A percentile compares a stretch with the other conserved stretches of the same genome.
These are phyloP conservation scores for Candida yuanshanica DNA, from an alignment of 805 yeast species.

Conservation along the genomic window DNA sequence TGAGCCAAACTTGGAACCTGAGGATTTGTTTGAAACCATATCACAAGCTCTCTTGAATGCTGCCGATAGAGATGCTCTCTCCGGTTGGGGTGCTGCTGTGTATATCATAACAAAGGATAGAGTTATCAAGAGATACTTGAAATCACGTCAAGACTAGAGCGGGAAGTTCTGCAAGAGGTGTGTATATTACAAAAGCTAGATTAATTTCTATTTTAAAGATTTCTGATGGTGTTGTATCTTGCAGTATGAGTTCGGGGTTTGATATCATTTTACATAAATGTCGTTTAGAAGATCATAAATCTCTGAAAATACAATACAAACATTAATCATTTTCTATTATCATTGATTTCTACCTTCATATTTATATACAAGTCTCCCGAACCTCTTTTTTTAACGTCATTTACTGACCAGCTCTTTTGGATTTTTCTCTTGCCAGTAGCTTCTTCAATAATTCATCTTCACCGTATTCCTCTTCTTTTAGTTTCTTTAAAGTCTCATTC, in stretches of 20 bases:
- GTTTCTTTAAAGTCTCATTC: constrained; percentile 51
- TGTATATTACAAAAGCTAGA: neutral
- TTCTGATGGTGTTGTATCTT: too few species aligned
- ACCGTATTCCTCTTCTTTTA: constrained; percentile 77
- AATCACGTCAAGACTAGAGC: constrained; percentile 84
- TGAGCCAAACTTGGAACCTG: constrained; percentile 91
- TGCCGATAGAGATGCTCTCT: constrained; percentile 92
- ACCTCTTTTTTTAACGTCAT: neutral
- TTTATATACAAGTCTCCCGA: neutral
- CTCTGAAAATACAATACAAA: too few species aligned
- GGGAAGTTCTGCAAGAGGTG: neutral
- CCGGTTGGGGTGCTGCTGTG: constrained; percentile 98
- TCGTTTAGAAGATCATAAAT: too few species aligned
- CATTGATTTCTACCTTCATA: neutral
- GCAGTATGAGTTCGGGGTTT: too few species aligned
- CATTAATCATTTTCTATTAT: neutral
- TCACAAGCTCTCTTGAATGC: constrained; percentile 92
- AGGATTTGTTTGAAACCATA: constrained; percentile 91
- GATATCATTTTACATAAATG: too few species aligned
- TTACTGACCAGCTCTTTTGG: constrained; percentile 25
- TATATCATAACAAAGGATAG: constrained; percentile 89
- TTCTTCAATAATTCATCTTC: constrained; percentile 65
- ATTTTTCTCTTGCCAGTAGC: constrained; percentile 50
- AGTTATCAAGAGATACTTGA: constrained; percentile 79
- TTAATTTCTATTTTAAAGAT: neutral